These are phyloP conservation scores for Tremella yokohamensis DNA, from an alignment of 768 basidiomycete genomes.

Conservation along the genomic window DNA sequence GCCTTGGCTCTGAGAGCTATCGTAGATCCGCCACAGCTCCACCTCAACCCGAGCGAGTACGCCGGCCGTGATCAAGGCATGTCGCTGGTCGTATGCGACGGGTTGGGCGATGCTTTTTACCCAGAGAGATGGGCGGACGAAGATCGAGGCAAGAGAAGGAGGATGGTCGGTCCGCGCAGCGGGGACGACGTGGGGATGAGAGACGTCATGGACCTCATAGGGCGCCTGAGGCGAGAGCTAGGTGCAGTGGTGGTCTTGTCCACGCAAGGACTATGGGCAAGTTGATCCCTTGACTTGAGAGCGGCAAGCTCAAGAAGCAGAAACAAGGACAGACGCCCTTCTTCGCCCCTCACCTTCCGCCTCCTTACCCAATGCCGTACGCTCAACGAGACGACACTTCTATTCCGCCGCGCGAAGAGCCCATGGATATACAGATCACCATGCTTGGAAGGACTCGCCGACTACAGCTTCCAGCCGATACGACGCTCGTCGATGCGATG, in stretches of 20 bases:
- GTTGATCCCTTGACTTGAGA: slow-evolving; percentile 6
- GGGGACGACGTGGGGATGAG: slow-evolving; percentile 34
- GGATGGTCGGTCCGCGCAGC: slow-evolving; percentile 1
- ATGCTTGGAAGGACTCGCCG: slow-evolving; percentile 17
- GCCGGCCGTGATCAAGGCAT: slow-evolving; percentile 3
- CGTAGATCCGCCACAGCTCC: slow-evolving; percentile 2
- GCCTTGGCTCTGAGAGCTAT: slow-evolving; percentile 19
- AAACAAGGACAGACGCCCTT: slow-evolving; percentile 11
- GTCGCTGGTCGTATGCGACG: slow-evolving; percentile 32
- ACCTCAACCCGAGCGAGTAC: neutral
- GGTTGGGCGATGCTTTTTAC: slow-evolving; percentile 35
- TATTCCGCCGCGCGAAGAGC: slow-evolving; percentile 18
- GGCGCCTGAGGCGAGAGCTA: slow-evolving; percentile 30
- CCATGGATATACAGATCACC: slow-evolving; percentile 40
- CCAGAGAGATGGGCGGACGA: slow-evolving; percentile 38
- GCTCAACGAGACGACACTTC: neutral
- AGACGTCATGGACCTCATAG: slow-evolving; percentile 33
- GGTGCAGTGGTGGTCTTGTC: slow-evolving; percentile 28
- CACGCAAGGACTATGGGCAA: slow-evolving; percentile 38
- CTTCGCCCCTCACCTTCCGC: slow-evolving; percentile 32
- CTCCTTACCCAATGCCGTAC: slow-evolving; percentile 28
- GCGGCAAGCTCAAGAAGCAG: neutral
- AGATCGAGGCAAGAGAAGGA: slow-evolving; percentile 8
- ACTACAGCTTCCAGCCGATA: slow-evolving; percentile 35
- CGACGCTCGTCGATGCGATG: slow-evolving; percentile 26